Conservation (phyloP, 2,329 filamentous ascomycete genomes). For the Tolypocladium nubicola region DNA sequence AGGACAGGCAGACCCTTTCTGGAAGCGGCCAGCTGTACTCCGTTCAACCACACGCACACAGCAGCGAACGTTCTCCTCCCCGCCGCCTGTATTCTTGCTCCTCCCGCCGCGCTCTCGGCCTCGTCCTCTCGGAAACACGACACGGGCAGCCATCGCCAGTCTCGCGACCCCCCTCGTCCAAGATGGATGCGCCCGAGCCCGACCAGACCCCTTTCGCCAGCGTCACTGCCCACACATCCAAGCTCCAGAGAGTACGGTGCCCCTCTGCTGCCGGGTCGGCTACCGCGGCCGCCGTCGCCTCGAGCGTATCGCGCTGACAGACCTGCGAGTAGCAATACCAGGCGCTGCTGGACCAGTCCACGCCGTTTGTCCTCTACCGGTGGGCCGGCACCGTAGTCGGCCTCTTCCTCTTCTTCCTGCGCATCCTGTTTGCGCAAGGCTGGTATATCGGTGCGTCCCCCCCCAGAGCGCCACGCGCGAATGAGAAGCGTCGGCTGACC, state of each 20-base stretch:
- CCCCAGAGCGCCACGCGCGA: no score
- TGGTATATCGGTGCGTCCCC: slow-evolving; percentile 82
- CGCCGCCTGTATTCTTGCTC: not conserved
- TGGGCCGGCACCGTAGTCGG: slow-evolving; percentile 75
- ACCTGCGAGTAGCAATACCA: slow-evolving; percentile 65
- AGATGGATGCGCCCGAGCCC: slow-evolving; percentile 79
- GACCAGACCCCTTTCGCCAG: slow-evolving; percentile 88
- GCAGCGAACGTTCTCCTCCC: not conserved
- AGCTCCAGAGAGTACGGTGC: slow-evolving; percentile 54
- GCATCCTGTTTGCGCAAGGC: slow-evolving; percentile 86
- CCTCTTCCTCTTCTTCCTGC: slow-evolving; percentile 72
- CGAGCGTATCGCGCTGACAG: not conserved
- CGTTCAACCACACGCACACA: not conserved
- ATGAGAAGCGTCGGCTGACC: no score
- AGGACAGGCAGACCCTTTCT: not conserved
- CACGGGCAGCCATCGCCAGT: not conserved
- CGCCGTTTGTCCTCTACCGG: slow-evolving; percentile 79
- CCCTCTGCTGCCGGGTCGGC: not conserved
- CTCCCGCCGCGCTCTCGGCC: not conserved
- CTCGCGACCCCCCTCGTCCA: slow-evolving; percentile 5
- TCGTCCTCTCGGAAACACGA: not conserved
- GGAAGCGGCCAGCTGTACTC: not conserved
- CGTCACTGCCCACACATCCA: slow-evolving; percentile 75
- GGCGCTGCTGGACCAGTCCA: slow-evolving; percentile 85
- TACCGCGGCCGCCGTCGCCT: no score